phyloP scores from a whole-genome alignment of 345 rosid genomes.

The Arabis alpina region DNA sequence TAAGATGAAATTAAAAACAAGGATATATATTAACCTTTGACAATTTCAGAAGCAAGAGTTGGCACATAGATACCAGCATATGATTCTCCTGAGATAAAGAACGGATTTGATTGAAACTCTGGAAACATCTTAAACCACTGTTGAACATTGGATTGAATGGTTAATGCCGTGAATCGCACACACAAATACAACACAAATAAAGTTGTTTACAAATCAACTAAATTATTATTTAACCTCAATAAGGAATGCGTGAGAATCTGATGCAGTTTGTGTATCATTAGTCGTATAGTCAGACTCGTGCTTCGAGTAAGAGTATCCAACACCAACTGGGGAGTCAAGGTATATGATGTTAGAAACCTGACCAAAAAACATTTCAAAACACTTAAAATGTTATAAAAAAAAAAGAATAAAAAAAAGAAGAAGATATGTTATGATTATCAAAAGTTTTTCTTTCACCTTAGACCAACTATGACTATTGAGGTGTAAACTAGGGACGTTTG shows the following conservation, averaged over 20 bases:
- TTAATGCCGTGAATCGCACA: constrained; percentile 5
- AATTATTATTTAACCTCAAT: constrained; percentile 54
- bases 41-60: constrained; percentile 73
- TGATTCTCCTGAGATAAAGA: constrained; percentile 89
- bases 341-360: constrained; percentile 85
- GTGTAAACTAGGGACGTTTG: constrained; percentile 54
- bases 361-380: background rate
- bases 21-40: constrained; percentile 54
- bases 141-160: constrained; percentile 1
- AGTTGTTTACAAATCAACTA: background rate
- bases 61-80: constrained; percentile 94
- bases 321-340: constrained; percentile 92
- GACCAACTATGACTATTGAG: constrained; percentile 90
- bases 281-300: constrained; percentile 58
- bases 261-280: constrained; percentile 68
- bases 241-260: constrained; percentile 71
- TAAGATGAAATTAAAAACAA: background rate
- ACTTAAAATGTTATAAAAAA: background rate
- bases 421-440: background rate
- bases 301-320: constrained; percentile 78
- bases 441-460: constrained; percentile 56
- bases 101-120: constrained; percentile 77
- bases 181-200: background rate
- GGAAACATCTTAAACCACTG: constrained; percentile 90
- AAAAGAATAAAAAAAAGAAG: too few species aligned